Evolutionary conservation across 345 rosid genomes (phyloP).

Genomic region (Eucalyptus cladocalyx): DNA sequence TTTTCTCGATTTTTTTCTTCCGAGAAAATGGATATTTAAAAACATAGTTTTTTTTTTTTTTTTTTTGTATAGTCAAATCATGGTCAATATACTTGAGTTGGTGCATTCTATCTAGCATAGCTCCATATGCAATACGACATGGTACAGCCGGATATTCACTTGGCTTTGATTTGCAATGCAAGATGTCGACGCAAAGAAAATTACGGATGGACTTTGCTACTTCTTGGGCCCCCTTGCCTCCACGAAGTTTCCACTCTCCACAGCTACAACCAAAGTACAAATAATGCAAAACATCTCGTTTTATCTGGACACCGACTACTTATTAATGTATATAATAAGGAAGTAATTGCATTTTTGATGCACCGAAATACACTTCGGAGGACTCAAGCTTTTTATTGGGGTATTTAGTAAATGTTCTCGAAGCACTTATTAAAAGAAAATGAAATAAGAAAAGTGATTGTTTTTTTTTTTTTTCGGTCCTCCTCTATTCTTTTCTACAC

Average conservation of each 20-base stretch:
- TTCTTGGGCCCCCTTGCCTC: background rate
- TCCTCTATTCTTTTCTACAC: too few relatives aligned
- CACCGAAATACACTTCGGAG: background rate
- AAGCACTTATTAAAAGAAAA: background rate
- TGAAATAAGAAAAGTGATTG: background rate
- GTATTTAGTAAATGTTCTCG: background rate
- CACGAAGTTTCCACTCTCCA: background rate
- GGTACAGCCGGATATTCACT: background rate
- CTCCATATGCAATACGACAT: background rate
- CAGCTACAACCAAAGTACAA: background rate
- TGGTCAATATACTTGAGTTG: background rate
- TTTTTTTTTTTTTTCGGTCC: too few relatives aligned
- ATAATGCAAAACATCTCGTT: background rate
- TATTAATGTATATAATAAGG: background rate
- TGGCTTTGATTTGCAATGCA: background rate
- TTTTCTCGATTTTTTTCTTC: background rate
- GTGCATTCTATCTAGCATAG: background rate
- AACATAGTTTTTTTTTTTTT: background rate
- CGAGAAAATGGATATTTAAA: background rate
- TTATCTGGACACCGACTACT: background rate
- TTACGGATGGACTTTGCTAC: background rate
- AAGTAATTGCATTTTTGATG: background rate
- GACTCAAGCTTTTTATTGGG: background rate
- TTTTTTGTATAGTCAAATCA: background rate
- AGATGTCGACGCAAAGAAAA: background rate